Percentiles rank a stretch among this genome's conserved stretches.
Conservation (phyloP, 2,329 filamentous ascomycete species). For the Zymoseptoria pseudotritici region DNA sequence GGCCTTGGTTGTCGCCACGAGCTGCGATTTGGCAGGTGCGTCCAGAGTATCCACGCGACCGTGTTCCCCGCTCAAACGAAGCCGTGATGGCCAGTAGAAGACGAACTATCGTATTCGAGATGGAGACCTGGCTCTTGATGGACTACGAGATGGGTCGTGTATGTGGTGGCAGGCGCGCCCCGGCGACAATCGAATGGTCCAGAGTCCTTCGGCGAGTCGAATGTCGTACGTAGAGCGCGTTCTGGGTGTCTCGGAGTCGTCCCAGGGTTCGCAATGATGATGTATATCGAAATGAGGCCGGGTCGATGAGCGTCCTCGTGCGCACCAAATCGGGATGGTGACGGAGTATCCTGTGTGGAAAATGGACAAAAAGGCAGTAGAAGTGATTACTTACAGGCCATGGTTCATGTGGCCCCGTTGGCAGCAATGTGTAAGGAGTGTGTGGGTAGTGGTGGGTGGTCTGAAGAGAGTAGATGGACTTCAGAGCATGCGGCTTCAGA, state of each 20-base stretch:
- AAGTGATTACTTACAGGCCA: slow-evolving; percentile 51
- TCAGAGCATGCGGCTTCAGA: neutral
- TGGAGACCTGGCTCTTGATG: slow-evolving; percentile 11
- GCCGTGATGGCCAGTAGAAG: neutral
- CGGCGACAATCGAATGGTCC: slow-evolving; percentile 8
- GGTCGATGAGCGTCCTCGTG: slow-evolving; percentile 21
- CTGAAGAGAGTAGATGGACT: neutral
- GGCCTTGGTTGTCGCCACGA: slow-evolving; percentile 21
- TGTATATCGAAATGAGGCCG: slow-evolving; percentile 21
- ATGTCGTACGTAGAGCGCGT: slow-evolving; percentile 5
- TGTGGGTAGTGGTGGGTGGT: neutral
- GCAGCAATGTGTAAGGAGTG: slow-evolving; percentile 1
- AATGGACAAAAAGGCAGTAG: slow-evolving; percentile 27
- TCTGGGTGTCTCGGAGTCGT: slow-evolving; percentile 15
- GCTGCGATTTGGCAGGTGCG: slow-evolving; percentile 25
- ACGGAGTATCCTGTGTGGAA: slow-evolving; percentile 6
- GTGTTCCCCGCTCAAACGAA: slow-evolving; percentile 31
- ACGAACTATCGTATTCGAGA: neutral
- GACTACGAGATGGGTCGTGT: slow-evolving; percentile 20
- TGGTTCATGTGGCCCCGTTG: slow-evolving; percentile 35
- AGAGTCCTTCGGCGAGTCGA: slow-evolving; percentile 11
- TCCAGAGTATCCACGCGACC: slow-evolving; percentile 36
- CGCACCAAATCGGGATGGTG: slow-evolving; percentile 10
- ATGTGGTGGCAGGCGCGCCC: slow-evolving; percentile 9
- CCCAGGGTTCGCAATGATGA: slow-evolving; percentile 17